These are phyloP conservation scores for Onygenales sp. DNA, from an alignment of 2,329 filamentous ascomycete species.

Conservation along the genomic window DNA sequence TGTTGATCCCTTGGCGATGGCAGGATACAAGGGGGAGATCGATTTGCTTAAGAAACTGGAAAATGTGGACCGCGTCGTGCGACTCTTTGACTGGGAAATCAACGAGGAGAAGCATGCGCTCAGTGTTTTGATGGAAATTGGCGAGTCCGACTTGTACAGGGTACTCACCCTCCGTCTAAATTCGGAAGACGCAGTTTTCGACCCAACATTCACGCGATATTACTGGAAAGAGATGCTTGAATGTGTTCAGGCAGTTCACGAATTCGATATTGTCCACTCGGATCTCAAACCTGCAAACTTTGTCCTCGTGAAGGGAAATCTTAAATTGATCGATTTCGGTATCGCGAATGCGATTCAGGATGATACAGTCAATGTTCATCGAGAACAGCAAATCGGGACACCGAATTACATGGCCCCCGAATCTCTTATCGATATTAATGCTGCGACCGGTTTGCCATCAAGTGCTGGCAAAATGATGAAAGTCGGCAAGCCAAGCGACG, in stretches of 20 bases:
- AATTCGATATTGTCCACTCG: constrained; percentile 86
- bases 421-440: constrained; percentile 79
- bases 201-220: constrained; percentile 85
- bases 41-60: constrained; percentile 74
- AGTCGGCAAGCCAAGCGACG: constrained; percentile 86
- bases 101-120: constrained; percentile 86
- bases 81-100: constrained; percentile 83
- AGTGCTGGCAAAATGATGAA: constrained; percentile 70
- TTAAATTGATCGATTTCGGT: constrained; percentile 97
- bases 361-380: constrained; percentile 93
- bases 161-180: constrained; percentile 67
- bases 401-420: constrained; percentile 99
- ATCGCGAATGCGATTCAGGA: constrained; percentile 98
- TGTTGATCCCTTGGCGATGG: constrained; percentile 72
- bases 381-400: constrained; percentile 88
- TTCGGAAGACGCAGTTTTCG: constrained; percentile 64
- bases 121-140: constrained; percentile 92
- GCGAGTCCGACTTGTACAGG: constrained; percentile 84
- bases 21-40: constrained; percentile 90
- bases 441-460: constrained; percentile 40
- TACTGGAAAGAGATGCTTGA: constrained; percentile 99
- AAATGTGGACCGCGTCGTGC: constrained; percentile 81
- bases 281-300: constrained; percentile 98
- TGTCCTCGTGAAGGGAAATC: constrained; percentile 74
- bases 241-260: constrained; percentile 81